These are phyloP conservation scores for Torrubiellomyces zombiae DNA, from an alignment of 2,329 filamentous ascomycete species.

Conservation along the genomic window DNA sequence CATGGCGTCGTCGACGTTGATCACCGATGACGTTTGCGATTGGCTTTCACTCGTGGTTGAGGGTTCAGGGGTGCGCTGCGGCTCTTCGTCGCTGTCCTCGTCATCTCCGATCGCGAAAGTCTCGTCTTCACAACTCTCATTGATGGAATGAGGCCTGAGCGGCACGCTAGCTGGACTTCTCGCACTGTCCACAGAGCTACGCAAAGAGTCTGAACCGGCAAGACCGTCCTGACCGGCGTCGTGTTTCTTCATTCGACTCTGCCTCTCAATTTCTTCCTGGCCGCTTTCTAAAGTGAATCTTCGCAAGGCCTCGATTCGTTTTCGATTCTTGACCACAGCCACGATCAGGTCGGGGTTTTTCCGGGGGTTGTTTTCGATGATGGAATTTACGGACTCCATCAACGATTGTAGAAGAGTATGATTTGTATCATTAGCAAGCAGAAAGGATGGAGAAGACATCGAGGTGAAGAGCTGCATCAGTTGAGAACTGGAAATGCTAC, in stretches of 20 bases:
- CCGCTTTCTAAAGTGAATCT: constrained; percentile 85
- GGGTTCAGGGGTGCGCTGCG: constrained; percentile 38
- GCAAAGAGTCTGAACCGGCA: constrained; percentile 26
- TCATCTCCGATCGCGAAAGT: constrained; percentile 83
- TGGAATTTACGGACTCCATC: constrained; percentile 75
- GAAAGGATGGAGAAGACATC: constrained; percentile 85
- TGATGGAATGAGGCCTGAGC: constrained; percentile 11
- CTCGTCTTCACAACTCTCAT: constrained; percentile 40
- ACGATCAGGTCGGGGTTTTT: constrained; percentile 71
- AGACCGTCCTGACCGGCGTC: constrained; percentile 33
- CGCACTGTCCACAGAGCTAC: constrained; percentile 51
- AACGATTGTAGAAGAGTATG: constrained; percentile 66
- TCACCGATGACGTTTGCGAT: constrained; percentile 51
- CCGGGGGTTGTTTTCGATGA: constrained; percentile 74
- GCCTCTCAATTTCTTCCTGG: constrained; percentile 75
- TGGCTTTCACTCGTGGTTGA: constrained; percentile 48
- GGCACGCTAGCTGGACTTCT: constrained; percentile 35
- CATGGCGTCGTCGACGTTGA: constrained; percentile 57
- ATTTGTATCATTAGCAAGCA: constrained; percentile 84
- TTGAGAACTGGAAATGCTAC: constrained; percentile 58
- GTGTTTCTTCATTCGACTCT: constrained; percentile 55
- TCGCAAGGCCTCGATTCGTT: constrained; percentile 68
- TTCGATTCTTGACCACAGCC: constrained; percentile 61
- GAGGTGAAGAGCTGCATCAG: constrained; percentile 76
- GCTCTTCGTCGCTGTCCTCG: constrained; percentile 38